Conservation (phyloP, 2,329 filamentous ascomycete species). For the Passalora sequoiae region DNA sequence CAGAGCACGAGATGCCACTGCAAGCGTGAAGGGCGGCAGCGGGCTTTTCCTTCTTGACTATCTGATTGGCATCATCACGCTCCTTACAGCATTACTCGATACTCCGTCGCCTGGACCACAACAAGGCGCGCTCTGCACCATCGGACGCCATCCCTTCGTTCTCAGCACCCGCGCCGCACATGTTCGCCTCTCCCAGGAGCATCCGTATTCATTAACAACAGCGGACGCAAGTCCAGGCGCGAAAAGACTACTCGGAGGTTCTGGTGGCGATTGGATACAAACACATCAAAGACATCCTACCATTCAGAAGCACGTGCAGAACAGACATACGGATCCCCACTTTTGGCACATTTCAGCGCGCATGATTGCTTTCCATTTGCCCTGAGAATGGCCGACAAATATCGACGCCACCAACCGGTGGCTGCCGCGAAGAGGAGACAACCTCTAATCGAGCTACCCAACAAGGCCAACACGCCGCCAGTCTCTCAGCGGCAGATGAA, state of each 20-base stretch:
- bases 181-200: constrained; percentile 6
- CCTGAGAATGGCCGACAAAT: constrained; percentile 30
- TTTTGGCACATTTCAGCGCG: constrained; percentile 3
- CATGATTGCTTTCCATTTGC: constrained; percentile 7
- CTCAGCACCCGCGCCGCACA: constrained; percentile 9
- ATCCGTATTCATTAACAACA: constrained; percentile 22
- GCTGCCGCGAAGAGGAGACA: constrained; percentile 23
- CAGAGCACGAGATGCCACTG: constrained; percentile 1
- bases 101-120: constrained; percentile 1
- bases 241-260: constrained; percentile 3
- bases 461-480: constrained; percentile 29
- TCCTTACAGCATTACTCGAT: not conserved
- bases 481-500: constrained; percentile 14
- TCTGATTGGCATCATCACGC: constrained; percentile 3
- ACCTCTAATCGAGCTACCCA: constrained; percentile 29
- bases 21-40: not conserved
- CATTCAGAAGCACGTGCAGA: constrained; percentile 7
- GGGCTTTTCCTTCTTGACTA: constrained; percentile 2
- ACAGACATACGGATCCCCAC: constrained; percentile 7
- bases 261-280: constrained; percentile 20
- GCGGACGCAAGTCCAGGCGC: constrained; percentile 7
- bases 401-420: constrained; percentile 17
- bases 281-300: constrained; percentile 10
- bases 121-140: constrained; percentile 8
- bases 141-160: constrained; percentile 21